Evolutionary conservation across 768 basidiomycete species (phyloP).

Genomic region (Terana coerulea): DNA sequence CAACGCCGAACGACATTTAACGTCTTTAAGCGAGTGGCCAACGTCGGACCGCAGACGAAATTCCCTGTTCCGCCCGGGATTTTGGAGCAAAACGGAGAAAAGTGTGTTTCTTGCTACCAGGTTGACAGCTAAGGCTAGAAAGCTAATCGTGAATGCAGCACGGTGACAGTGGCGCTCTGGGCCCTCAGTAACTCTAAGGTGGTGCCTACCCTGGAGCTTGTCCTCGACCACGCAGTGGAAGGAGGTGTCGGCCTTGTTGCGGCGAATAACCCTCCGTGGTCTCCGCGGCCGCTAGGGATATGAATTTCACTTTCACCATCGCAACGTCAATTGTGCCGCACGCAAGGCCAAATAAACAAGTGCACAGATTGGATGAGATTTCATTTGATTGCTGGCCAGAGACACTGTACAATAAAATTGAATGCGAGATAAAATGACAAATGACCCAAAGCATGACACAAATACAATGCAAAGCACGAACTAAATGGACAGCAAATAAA

Average conservation of each 20-base stretch:
- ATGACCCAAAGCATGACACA: background rate
- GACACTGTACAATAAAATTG: background rate
- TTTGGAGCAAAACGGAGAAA: constrained; percentile 64
- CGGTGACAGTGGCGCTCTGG: constrained; percentile 62
- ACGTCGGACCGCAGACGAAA: constrained; percentile 57
- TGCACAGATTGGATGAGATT: background rate
- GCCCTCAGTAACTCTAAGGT: constrained; percentile 48
- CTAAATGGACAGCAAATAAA: background rate
- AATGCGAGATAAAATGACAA: constrained; percentile 1
- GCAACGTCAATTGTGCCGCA: background rate
- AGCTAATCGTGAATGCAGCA: constrained; percentile 16
- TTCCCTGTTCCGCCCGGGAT: constrained; percentile 87
- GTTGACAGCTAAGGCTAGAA: too few species aligned
- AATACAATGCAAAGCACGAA: background rate
- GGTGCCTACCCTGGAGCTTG: constrained; percentile 50
- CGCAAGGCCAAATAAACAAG: background rate
- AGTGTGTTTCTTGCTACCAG: constrained; percentile 48
- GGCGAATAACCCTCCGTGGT: constrained; percentile 58
- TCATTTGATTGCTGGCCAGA: background rate
- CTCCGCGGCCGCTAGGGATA: too few species aligned
- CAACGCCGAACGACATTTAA: background rate
- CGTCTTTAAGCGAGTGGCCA: constrained; percentile 23
- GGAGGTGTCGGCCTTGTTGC: constrained; percentile 61
- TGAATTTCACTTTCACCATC: too few species aligned
- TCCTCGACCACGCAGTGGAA: constrained; percentile 54